These are phyloP conservation scores for Tuber melanosporum DNA, from an alignment of 495 filamentous ascomycete genomes.

Conservation along the genomic window DNA sequence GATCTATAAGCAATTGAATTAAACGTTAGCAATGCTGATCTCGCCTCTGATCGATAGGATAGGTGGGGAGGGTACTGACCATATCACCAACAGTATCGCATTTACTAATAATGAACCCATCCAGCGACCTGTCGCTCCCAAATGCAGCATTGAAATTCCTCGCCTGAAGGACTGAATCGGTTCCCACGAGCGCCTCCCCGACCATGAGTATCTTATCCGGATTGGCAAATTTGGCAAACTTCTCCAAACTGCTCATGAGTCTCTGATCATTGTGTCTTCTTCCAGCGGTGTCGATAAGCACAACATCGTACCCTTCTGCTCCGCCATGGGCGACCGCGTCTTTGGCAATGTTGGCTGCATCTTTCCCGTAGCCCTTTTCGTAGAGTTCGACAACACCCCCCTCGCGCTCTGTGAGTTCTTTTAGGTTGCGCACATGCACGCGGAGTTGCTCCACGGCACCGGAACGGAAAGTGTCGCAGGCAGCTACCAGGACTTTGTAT, in stretches of 20 bases:
- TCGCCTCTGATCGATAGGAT: background rate
- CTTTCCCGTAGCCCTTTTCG: conserved; percentile 95
- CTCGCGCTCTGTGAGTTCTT: conserved; percentile 74
- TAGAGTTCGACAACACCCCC: conserved; percentile 81
- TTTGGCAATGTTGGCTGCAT: conserved; percentile 89
- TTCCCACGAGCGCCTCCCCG: conserved; percentile 91
- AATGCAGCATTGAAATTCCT: conserved; percentile 92
- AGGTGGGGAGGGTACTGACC: conserved; percentile 49
- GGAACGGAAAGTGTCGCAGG: conserved; percentile 94
- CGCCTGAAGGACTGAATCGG: conserved; percentile 89
- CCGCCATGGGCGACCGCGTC: conserved; percentile 79
- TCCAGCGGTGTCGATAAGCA: conserved; percentile 93
- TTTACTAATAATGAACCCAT: conserved; percentile 97
- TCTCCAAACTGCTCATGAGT: conserved; percentile 90
- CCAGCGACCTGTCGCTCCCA: conserved; percentile 67
- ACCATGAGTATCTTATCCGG: conserved; percentile 99
- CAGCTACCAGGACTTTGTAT: conserved; percentile 89
- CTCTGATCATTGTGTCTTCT: conserved; percentile 91
- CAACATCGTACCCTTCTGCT: conserved; percentile 75
- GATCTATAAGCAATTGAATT: conserved; percentile 28
- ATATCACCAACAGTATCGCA: conserved; percentile 98
- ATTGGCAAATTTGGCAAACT: conserved; percentile 89
- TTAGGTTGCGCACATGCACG: conserved; percentile 85
- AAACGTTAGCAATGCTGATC: conserved; percentile 1
- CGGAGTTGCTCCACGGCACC: conserved; percentile 95